phyloP scores from a whole-genome alignment of 768 basidiomycete species.

The Boletus rex-veris region DNA sequence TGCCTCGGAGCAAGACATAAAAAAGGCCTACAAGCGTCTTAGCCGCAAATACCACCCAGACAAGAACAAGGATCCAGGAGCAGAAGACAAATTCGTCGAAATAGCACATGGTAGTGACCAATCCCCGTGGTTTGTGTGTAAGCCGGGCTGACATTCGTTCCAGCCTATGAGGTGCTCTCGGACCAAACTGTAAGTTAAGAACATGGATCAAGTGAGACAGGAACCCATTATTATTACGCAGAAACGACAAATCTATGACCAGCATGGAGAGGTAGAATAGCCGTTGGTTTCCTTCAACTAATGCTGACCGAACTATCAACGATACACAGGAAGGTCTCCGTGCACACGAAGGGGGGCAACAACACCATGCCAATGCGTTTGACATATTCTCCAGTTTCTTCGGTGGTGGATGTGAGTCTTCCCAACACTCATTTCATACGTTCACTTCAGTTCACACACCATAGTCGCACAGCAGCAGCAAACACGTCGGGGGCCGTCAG shows the following conservation, averaged over 20 bases:
- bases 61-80: conserved; percentile 84
- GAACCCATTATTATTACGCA: conserved; percentile 29
- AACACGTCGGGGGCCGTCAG: conserved; percentile 70
- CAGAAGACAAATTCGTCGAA: conserved; percentile 85
- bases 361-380: conserved; percentile 77
- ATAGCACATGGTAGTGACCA: conserved; percentile 73
- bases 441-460: background rate
- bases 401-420: conserved; percentile 66
- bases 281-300: background rate
- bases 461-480: conserved; percentile 47
- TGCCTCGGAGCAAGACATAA: conserved; percentile 85
- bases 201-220: background rate
- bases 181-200: conserved; percentile 60
- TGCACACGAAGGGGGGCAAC: conserved; percentile 85
- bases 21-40: conserved; percentile 86
- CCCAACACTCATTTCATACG: background rate
- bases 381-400: conserved; percentile 95
- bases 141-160: conserved; percentile 6
- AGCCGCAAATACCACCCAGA: conserved; percentile 92
- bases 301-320: conserved; percentile 10
- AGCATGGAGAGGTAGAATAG: conserved; percentile 73
- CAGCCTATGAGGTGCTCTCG: conserved; percentile 94
- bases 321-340: conserved; percentile 76
- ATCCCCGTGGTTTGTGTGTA: background rate
- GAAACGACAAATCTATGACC: conserved; percentile 94